phyloP scores from a whole-genome alignment of 2,329 filamentous ascomycete species.

The Zymoseptoria pseudotritici region DNA sequence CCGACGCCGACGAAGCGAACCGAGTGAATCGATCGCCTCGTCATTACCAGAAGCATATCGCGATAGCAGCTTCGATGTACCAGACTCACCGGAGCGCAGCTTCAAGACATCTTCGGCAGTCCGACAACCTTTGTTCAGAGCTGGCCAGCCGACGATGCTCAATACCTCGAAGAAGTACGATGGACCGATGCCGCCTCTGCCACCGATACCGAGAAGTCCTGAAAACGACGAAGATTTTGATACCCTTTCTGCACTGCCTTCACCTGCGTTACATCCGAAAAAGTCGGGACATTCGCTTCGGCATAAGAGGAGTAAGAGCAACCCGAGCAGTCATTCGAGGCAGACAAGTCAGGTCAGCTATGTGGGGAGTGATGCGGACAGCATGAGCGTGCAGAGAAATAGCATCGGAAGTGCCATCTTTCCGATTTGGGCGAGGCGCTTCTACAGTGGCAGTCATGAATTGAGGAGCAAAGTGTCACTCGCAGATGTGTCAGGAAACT shows the following conservation, averaged over 20 bases:
- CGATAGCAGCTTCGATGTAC: conserved; percentile 14
- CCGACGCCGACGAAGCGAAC: conserved; percentile 18
- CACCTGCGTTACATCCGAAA: conserved; percentile 25
- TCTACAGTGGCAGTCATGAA: conserved; percentile 25
- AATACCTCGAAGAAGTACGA: conserved; percentile 17
- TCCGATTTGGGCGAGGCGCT: conserved; percentile 31
- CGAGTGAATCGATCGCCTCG: conserved; percentile 19
- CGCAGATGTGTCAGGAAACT: conserved; percentile 14
- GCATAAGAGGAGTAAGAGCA: conserved; percentile 24
- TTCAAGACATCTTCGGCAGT: conserved; percentile 28
- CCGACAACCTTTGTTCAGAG: conserved; percentile 28
- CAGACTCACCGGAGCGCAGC: conserved; percentile 24
- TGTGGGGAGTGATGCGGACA: conserved; percentile 7
- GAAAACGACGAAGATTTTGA: conserved; percentile 28
- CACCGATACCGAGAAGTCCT: conserved; percentile 23
- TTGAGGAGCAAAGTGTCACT: conserved; percentile 26
- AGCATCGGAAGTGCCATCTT: conserved; percentile 27
- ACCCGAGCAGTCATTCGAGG: conserved; percentile 22
- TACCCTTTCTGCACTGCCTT: conserved; percentile 28
- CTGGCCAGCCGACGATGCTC: conserved; percentile 3
- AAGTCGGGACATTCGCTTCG: conserved; percentile 29
- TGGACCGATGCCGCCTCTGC: conserved; percentile 24
- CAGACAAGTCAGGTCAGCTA: conserved; percentile 25
- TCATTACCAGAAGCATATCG: conserved; percentile 9
- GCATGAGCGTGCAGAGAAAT: conserved; percentile 18